These are phyloP conservation scores for Panaeolus cyanescens DNA, from an alignment of 768 basidiomycete genomes.

Conservation along the genomic window DNA sequence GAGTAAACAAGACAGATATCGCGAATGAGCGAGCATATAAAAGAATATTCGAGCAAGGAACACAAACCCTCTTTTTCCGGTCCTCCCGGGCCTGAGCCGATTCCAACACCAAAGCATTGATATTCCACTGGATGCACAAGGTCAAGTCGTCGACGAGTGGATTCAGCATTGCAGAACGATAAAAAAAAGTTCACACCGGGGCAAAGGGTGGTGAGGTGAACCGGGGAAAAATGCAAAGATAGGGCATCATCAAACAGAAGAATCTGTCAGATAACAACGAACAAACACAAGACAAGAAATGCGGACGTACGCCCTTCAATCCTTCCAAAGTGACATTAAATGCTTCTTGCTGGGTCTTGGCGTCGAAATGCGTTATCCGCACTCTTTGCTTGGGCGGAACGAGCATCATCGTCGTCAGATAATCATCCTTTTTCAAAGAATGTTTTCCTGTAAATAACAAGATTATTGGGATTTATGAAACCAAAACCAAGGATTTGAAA, in stretches of 20 bases:
- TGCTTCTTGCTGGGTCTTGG: constrained; percentile 67
- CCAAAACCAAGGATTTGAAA: constrained; percentile 3
- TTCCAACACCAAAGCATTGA: constrained; percentile 58
- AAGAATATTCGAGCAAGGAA: constrained; percentile 6
- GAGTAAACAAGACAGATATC: not conserved
- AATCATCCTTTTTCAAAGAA: constrained; percentile 79
- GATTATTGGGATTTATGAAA: not conserved
- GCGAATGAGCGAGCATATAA: constrained; percentile 8
- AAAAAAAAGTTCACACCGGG: constrained; percentile 5
- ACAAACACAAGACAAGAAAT: constrained; percentile 11
- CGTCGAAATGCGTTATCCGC: constrained; percentile 63
- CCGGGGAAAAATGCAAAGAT: constrained; percentile 5
- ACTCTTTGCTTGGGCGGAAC: constrained; percentile 72
- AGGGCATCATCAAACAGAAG: constrained; percentile 6
- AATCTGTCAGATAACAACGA: constrained; percentile 8
- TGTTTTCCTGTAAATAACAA: constrained; percentile 59
- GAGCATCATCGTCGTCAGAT: constrained; percentile 63
- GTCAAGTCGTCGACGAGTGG: not conserved
- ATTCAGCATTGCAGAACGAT: not conserved
- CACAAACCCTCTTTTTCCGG: constrained; percentile 72
- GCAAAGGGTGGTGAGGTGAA: constrained; percentile 6
- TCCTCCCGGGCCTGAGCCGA: constrained; percentile 78
- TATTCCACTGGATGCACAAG: constrained; percentile 59
- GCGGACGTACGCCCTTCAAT: constrained; percentile 63
- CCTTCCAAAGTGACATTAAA: constrained; percentile 75